Percentiles rank a stretch among this genome's conserved stretches.
Conservation (phyloP, 257 asterid species). For the Scutellaria galericulata region DNA sequence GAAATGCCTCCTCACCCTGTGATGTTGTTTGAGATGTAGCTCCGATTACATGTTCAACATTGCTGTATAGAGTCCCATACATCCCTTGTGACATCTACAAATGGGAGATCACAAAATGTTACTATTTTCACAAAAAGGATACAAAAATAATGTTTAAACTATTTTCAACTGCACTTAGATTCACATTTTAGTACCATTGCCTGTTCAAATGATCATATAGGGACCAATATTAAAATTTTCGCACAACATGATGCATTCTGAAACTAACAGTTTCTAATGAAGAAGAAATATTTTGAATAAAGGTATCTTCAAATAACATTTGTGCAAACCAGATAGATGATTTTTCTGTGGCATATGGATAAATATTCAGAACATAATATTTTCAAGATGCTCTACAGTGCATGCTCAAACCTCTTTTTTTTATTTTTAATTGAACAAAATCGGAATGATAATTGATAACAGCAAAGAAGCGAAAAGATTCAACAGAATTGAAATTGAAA, state of each 20-base stretch:
- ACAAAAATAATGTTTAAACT: too few relatives aligned
- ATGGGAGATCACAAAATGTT: too few relatives aligned
- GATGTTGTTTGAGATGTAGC: conserved; percentile 57
- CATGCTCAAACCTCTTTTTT: background rate
- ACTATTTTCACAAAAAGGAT: too few relatives aligned
- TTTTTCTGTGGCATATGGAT: conserved; percentile 68
- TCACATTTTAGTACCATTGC: too few relatives aligned
- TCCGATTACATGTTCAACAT: conserved; percentile 42
- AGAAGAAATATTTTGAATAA: conserved; percentile 66
- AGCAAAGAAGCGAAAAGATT: conserved; percentile 19
- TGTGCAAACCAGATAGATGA: conserved; percentile 85
- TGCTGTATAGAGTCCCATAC: too few relatives aligned
- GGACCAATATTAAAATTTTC: conserved; percentile 37
- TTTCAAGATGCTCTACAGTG: conserved; percentile 19
- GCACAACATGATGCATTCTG: conserved; percentile 81
- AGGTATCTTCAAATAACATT: conserved; percentile 81
- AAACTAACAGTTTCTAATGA: too few relatives aligned
- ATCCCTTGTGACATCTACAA: too few relatives aligned
- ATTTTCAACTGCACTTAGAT: too few relatives aligned
- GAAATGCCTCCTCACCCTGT: conserved; percentile 76
- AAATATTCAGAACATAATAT: conserved; percentile 31
- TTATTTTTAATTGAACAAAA: background rate
- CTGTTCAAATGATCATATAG: too few relatives aligned
- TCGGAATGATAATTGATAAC: conserved; percentile 1
- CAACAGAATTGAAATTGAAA: conserved; percentile 5